A percentile compares a stretch with the other conserved stretches of the same genome.
Conservation (phyloP, 1,284 basidiomycete species). For the Ustilago xerochloae region DNA sequence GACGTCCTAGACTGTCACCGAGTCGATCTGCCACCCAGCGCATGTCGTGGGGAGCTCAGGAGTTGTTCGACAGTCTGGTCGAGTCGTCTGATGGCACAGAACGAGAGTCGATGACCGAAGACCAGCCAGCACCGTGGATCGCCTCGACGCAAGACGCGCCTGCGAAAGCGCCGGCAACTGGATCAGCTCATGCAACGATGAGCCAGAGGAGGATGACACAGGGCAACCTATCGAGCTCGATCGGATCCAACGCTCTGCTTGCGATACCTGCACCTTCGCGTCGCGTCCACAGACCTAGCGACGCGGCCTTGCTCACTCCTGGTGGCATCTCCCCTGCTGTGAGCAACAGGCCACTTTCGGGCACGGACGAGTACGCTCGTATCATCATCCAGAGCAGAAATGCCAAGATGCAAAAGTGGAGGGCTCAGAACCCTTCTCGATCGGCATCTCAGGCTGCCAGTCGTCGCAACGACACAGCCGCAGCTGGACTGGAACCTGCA, state of each 20-base stretch:
- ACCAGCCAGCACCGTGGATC: conserved; percentile 60
- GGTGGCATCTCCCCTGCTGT: conserved; percentile 21
- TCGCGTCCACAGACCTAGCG: conserved; percentile 29
- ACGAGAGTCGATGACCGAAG: background rate
- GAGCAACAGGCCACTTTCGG: conserved; percentile 29
- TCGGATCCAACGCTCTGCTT: conserved; percentile 37
- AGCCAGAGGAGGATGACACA: conserved; percentile 29
- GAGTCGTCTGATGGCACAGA: conserved; percentile 10
- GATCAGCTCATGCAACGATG: conserved; percentile 18
- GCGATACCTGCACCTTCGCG: conserved; percentile 25
- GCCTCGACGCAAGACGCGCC: conserved; percentile 52
- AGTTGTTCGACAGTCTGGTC: conserved; percentile 48
- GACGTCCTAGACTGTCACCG: conserved; percentile 33
- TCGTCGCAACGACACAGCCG: conserved; percentile 13
- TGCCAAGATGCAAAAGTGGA: conserved; percentile 73
- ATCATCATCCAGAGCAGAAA: conserved; percentile 73
- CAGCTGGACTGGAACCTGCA: conserved; percentile 1
- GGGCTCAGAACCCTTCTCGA: conserved; percentile 40
- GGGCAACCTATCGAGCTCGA: conserved; percentile 36
- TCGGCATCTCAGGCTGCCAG: conserved; percentile 4
- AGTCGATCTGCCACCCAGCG: conserved; percentile 26
- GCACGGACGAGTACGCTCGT: conserved; percentile 72
- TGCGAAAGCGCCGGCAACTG: conserved; percentile 6
- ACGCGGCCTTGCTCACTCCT: conserved; percentile 36
- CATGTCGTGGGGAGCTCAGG: conserved; percentile 48